phyloP scores from a whole-genome alignment of 2,329 filamentous ascomycete species.

The Sporothrix curviconia region DNA sequence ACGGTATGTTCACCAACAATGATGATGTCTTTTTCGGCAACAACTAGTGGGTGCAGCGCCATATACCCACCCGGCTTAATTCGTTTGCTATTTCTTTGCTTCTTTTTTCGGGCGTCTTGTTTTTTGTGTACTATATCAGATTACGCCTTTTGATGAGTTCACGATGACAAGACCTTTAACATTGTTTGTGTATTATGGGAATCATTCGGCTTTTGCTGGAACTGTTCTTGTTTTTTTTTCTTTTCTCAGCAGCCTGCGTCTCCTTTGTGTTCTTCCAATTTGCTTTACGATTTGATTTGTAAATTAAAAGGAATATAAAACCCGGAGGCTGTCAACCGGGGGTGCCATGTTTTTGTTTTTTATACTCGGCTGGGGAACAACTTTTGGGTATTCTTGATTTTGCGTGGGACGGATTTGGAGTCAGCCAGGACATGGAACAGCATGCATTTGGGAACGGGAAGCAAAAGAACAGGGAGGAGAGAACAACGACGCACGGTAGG shows the following conservation, averaged over 20 bases:
- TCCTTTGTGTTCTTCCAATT: conserved; percentile 1
- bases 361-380: conserved; percentile 3
- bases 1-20: conserved; percentile 45
- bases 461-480: background rate
- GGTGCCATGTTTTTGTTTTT: background rate
- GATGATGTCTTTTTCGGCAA: conserved; percentile 48
- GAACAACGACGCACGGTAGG: background rate
- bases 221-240: background rate
- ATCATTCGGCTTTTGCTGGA: background rate
- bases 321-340: background rate
- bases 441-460: no score
- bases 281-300: background rate
- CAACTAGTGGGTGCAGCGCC: conserved; percentile 4
- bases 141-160: conserved; percentile 14
- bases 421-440: conserved; percentile 13
- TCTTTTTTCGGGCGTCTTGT: background rate
- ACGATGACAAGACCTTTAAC: conserved; percentile 12
- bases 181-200: background rate
- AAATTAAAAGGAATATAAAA: background rate
- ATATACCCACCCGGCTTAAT: background rate
- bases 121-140: conserved; percentile 12
- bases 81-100: background rate
- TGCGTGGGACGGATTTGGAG: conserved; percentile 12
- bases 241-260: no score
- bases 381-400: conserved; percentile 15